Evolutionary conservation across 352 stramenopile genomes (phyloP), one percentile per base, ranked within the genome.

Genomic region (Blastocystis sp.): DNA sequence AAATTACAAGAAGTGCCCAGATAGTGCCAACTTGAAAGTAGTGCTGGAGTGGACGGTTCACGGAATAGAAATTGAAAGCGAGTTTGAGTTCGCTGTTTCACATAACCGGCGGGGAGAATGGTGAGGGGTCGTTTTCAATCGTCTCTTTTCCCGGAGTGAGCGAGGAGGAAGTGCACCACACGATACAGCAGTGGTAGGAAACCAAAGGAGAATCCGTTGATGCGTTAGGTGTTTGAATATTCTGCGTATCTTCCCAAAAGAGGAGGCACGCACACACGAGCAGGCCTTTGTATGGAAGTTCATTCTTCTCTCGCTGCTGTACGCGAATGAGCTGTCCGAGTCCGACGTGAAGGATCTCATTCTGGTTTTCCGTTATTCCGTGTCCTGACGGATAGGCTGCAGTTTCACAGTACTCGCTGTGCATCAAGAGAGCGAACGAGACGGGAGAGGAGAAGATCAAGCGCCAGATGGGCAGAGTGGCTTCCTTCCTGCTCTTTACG

Each of bases 191-290:
- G 9, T 84, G 74, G 74, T 84, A 84, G 17, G 21, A 5, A 59
- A 0, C 19, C 4, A 38, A 19, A 10, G 38, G 40, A 7, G 21
- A 60, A 67, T 67, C 21, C 9, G 23, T 28, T 77, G 3, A 77
- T 56, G 19, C 2, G 14, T 40, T 84, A 84, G 74, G 74, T 84
- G 74, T 67, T 38, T 84, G 74, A 84, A 84, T 62, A 84, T 84
- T 53, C n/a, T 67, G 17, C 74, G 74, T 52, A 41, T 84, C 45
- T 84, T 45, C 40, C 74, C 34, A 21, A 84, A 84, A 19, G 74
- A 84, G 34, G 48, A 56, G 11, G 19, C 7, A 21, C 38, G 40
- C 41, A 34, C 66, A 38, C 11, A 69, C 2, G 52, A 84, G n/a
- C 74, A 62, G 28, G 74, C 52, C 10, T 67, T 84, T 84, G 38